Evolutionary conservation across 2,329 filamentous ascomycete genomes (phyloP).

Genomic region (Plenodomus lindquistii): DNA sequence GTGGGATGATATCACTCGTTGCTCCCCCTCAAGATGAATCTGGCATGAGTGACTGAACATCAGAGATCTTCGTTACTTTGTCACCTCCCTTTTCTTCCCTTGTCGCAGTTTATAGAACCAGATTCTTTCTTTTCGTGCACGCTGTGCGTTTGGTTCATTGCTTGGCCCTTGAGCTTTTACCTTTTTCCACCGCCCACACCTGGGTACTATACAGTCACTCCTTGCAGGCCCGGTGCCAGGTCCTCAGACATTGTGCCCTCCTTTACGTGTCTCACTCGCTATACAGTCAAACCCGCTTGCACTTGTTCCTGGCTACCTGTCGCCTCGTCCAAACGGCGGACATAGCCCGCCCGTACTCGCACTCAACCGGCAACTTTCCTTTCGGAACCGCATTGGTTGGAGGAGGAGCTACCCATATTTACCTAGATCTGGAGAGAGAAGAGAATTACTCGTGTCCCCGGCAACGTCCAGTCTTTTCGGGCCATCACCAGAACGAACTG

Average conservation of each 20-base stretch:
- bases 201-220: slow-evolving; percentile 21
- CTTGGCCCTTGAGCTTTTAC: slow-evolving; percentile 11
- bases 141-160: slow-evolving; percentile 28
- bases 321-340: slow-evolving; percentile 7
- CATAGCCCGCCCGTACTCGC: slow-evolving; percentile 20
- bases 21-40: slow-evolving; percentile 10
- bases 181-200: slow-evolving; percentile 16
- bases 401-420: slow-evolving; percentile 1
- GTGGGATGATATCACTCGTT: slow-evolving; percentile 1
- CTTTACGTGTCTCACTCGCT: slow-evolving; percentile 26
- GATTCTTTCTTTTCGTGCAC: slow-evolving; percentile 20
- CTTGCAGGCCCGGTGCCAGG: slow-evolving; percentile 38
- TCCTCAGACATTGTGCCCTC: slow-evolving; percentile 16
- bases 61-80: slow-evolving; percentile 29
- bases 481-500: slow-evolving; percentile 19
- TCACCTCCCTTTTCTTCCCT: slow-evolving; percentile 13
- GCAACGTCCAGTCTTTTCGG: slow-evolving; percentile 18
- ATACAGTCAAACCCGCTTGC: slow-evolving; percentile 32
- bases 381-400: background rate
- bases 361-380: slow-evolving; percentile 1
- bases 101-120: slow-evolving; percentile 12
- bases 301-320: slow-evolving; percentile 16
- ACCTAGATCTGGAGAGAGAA: background rate
- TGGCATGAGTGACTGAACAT: slow-evolving; percentile 35
- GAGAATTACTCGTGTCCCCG: slow-evolving; percentile 7